A percentile compares a stretch with the other conserved stretches of the same genome.
These are phyloP conservation scores for Fusarium duplospermum DNA, from an alignment of 2,329 filamentous ascomycete species.

Conservation along the genomic window DNA sequence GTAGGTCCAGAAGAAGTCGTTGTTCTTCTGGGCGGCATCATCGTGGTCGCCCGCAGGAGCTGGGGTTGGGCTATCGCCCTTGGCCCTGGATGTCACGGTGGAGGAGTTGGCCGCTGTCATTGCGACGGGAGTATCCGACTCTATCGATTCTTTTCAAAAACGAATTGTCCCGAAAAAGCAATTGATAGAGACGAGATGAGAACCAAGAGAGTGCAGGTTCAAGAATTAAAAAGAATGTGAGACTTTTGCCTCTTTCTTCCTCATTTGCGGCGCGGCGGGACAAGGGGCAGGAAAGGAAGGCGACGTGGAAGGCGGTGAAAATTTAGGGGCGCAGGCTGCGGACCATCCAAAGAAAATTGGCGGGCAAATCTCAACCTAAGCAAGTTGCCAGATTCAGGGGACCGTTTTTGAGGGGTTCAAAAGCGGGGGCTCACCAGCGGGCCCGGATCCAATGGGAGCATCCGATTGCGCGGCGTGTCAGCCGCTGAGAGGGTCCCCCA, in stretches of 20 bases:
- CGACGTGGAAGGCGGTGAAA: conserved; percentile 46
- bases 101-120: conserved; percentile 47
- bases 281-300: conserved; percentile 21
- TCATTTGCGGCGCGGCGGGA: conserved; percentile 10
- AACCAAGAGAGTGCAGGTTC: conserved; percentile 1
- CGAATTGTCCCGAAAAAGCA: neutral
- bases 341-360: conserved; percentile 14
- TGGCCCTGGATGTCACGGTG: conserved; percentile 50
- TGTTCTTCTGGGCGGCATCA: conserved; percentile 44
- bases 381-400: conserved; percentile 28
- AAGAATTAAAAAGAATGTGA: conserved; percentile 28
- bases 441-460: conserved; percentile 25
- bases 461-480: conserved; percentile 36
- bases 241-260: conserved; percentile 27
- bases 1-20: conserved; percentile 96
- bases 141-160: neutral
- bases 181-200: neutral
- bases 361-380: neutral
- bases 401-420: conserved; percentile 39
- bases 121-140: conserved; percentile 9
- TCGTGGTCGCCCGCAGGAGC: conserved; percentile 25
- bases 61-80: conserved; percentile 36
- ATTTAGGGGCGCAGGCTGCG: conserved; percentile 25
- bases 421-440: conserved; percentile 30
- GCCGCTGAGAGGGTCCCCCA: neutral